Conservation (phyloP, 148 eudicot species). For the Silene latifolia region DNA sequence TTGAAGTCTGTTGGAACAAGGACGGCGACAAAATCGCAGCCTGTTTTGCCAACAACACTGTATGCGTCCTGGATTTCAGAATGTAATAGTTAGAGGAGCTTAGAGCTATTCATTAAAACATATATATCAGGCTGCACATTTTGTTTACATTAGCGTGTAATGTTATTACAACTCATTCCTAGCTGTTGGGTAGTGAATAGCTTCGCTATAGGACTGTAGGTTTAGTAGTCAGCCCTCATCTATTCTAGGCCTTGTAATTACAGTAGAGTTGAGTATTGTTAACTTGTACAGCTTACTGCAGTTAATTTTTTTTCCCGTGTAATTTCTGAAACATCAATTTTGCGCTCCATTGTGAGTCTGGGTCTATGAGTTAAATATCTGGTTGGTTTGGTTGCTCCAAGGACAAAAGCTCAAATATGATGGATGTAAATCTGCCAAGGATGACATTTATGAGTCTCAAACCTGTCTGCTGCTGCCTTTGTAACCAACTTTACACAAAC, state of each 20-base stretch:
- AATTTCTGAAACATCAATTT: background rate
- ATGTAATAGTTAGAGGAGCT: slow-evolving; percentile 15
- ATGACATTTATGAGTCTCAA: too few relatives aligned
- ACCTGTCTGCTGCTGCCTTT: background rate
- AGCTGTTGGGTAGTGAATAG: slow-evolving; percentile 13
- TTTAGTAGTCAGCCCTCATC: slow-evolving; percentile 8
- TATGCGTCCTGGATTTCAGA: slow-evolving; percentile 50
- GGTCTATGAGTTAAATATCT: background rate
- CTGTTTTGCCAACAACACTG: slow-evolving; percentile 71
- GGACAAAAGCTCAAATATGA: background rate
- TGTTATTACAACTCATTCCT: slow-evolving; percentile 15
- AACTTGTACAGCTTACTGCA: slow-evolving; percentile 28
- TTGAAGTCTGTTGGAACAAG: slow-evolving; percentile 93
- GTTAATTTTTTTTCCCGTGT: background rate
- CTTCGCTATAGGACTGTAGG: slow-evolving; percentile 16
- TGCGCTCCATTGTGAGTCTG: background rate
- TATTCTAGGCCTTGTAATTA: slow-evolving; percentile 18
- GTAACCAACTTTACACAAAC: background rate
- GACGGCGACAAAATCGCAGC: slow-evolving; percentile 87
- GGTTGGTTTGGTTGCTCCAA: background rate
- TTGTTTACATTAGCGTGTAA: slow-evolving; percentile 15
- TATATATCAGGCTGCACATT: background rate
- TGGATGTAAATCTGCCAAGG: background rate
- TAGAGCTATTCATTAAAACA: background rate
- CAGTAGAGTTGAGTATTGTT: slow-evolving; percentile 8